phyloP scores from a whole-genome alignment of 441 rosid species.

The Flueggea neowawraea region DNA sequence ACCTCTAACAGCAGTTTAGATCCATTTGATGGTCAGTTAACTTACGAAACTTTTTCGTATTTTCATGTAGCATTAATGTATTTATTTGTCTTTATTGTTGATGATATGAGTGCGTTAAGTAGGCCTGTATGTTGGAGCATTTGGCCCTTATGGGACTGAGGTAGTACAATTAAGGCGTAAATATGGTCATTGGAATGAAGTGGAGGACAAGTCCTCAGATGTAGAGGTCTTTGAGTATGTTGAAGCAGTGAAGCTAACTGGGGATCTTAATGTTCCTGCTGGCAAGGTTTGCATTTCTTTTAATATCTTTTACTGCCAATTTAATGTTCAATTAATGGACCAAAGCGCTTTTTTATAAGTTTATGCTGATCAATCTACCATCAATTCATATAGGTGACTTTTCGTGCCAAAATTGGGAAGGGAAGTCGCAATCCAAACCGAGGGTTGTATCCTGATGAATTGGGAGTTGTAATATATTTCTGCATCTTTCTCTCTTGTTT shows the following conservation, averaged over 20 bases:
- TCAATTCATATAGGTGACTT: constrained; percentile 67
- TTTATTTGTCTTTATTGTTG: constrained; percentile 3
- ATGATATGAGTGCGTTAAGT: not conserved
- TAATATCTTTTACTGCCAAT: too few relatives aligned
- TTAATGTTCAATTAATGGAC: too few relatives aligned
- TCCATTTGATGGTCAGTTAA: constrained; percentile 67
- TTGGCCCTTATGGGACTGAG: constrained; percentile 95
- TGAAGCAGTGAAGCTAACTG: constrained; percentile 89
- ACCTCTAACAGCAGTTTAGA: constrained; percentile 57
- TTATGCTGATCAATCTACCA: constrained; percentile 14
- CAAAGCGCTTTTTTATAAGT: not conserved
- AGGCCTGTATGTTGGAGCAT: constrained; percentile 96
- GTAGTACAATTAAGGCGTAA: constrained; percentile 88
- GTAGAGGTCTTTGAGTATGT: constrained; percentile 84
- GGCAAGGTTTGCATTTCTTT: constrained; percentile 58
- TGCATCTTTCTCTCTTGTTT: constrained; percentile 1
- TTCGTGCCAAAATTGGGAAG: constrained; percentile 91
- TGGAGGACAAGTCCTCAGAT: constrained; percentile 47
- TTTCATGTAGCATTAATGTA: not conserved
- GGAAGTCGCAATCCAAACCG: constrained; percentile 51
- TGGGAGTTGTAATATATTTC: constrained; percentile 75
- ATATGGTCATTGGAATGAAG: constrained; percentile 79
- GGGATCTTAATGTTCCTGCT: constrained; percentile 94
- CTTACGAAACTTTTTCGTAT: constrained; percentile 12
- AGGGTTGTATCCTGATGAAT: constrained; percentile 77